Percentiles rank a stretch among this genome's conserved stretches.
These are phyloP conservation scores for Pleurotus salmoneostramineus DNA, from an alignment of 768 basidiomycete species.

Conservation along the genomic window DNA sequence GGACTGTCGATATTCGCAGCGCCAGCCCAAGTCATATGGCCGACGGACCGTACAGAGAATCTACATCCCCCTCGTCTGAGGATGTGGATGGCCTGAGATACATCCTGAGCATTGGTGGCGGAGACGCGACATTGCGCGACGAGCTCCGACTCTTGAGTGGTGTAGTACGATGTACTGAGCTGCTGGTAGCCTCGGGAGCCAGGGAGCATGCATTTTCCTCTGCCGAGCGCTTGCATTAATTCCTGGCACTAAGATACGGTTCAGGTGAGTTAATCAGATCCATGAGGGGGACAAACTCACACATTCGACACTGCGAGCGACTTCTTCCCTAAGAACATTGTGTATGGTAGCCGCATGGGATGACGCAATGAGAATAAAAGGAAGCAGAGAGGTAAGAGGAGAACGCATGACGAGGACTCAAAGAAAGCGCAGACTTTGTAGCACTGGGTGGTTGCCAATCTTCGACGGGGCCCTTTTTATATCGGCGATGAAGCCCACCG, in stretches of 20 bases:
- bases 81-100: not conserved
- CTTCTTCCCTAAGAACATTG: slow-evolving; percentile 2
- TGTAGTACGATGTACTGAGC: not conserved
- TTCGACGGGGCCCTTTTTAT: slow-evolving; percentile 2
- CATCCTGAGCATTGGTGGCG: slow-evolving; percentile 1
- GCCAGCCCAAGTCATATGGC: slow-evolving; percentile 10
- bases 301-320: not conserved
- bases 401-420: not conserved
- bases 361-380: slow-evolving; percentile 1
- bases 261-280: not conserved
- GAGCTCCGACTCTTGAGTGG: not conserved
- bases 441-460: not conserved
- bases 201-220: not conserved
- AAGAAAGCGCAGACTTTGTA: not conserved
- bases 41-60: slow-evolving; percentile 8
- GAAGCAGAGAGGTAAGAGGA: slow-evolving; percentile 1
- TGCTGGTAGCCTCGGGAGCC: not conserved
- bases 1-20: slow-evolving; percentile 9
- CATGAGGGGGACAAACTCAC: not conserved
- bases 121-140: not conserved
- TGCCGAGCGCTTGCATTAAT: not conserved
- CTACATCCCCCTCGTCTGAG: not conserved
- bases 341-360: slow-evolving; percentile 1
- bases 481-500: not conserved
- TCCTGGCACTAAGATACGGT: not conserved